Conservation (phyloP, 805 yeast genomes). For the Wickerhamiella kurtzmanii region DNA sequence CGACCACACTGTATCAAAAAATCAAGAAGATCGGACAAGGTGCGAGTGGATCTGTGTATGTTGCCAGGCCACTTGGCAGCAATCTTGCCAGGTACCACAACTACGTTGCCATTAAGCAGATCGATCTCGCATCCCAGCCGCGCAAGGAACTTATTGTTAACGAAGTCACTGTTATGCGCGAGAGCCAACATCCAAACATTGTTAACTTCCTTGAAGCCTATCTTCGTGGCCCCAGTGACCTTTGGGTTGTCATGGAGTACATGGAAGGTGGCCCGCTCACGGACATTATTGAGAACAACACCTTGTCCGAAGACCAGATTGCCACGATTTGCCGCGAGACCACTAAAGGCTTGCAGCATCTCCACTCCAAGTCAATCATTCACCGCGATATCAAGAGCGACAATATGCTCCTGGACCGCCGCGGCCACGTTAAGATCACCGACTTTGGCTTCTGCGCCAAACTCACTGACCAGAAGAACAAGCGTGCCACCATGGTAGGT, state of each 20-base stretch:
- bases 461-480: slow-evolving; percentile 55
- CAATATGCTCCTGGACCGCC: slow-evolving; percentile 69
- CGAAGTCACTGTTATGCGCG: slow-evolving; percentile 94
- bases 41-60: slow-evolving; percentile 93
- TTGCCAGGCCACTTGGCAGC: slow-evolving; percentile 48
- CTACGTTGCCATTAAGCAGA: slow-evolving; percentile 78
- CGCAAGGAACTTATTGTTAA: slow-evolving; percentile 89
- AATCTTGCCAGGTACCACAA: slow-evolving; percentile 18
- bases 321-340: slow-evolving; percentile 86
- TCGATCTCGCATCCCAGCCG: slow-evolving; percentile 83
- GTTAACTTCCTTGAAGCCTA: slow-evolving; percentile 91
- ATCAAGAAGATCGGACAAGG: slow-evolving; percentile 90
- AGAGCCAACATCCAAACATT: slow-evolving; percentile 84
- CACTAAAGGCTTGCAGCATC: slow-evolving; percentile 75
- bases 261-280: slow-evolving; percentile 99
- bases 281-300: slow-evolving; percentile 86
- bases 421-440: slow-evolving; percentile 82
- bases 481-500: slow-evolving; percentile 77
- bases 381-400: slow-evolving; percentile 97
- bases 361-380: slow-evolving; percentile 84
- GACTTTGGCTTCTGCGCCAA: slow-evolving; percentile 86
- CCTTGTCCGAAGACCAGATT: slow-evolving; percentile 72
- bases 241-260: slow-evolving; percentile 99
- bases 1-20: slow-evolving; percentile 45
- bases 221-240: slow-evolving; percentile 50